Base-by-base conservation (phyloP, 1,284 basidiomycete species). In the Puccinia polysora region DNA sequence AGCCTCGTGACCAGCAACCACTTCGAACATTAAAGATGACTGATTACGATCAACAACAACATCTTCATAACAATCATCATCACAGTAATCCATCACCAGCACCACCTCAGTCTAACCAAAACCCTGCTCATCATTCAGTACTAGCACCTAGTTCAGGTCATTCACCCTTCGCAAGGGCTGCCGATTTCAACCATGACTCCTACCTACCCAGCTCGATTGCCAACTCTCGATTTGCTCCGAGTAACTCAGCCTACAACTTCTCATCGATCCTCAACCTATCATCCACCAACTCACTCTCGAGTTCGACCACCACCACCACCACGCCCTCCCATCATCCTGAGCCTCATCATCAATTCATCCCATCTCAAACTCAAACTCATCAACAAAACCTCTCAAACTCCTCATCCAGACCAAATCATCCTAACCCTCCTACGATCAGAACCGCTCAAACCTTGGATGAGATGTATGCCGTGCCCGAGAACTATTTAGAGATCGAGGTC, bases 401-500 rank as follows among this genome's bases (percentile, higher is more conserved):
- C 40, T 30, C 4, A 28, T 14, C 23, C 56, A 10, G 23, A 59
- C 36, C 56, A 59, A 34, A 7, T 25, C 30, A 59, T 1, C 34
- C 20, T 43, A 30, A 15, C 12, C 47, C 14, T 40, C 64, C 18
- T 12, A 18, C 25, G 34, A 55, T 25, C 30, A 28, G 25, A 58
- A 56, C 53, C 52, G 55, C 28, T 30, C 68, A 71, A 47, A 75
- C 76, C 0, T 73, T 94, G 77, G 94, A 97, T 81, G 94, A 97
- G 83, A 97, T 97, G 91, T 97, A 97, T 79, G 91, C 89, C 76
- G 88, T 93, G 8, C 81, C 81, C 38, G 96, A 99, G 81, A 96
- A 92, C 80, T 97, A 97, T 81, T 83, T 98, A 70, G 96, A 98
- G 83, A 97, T 99, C 76, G 96, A 99, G 81, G 92, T 98, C 7